Base-by-base conservation (phyloP, 148 eudicot genomes). In the Cornus suecica region DNA sequence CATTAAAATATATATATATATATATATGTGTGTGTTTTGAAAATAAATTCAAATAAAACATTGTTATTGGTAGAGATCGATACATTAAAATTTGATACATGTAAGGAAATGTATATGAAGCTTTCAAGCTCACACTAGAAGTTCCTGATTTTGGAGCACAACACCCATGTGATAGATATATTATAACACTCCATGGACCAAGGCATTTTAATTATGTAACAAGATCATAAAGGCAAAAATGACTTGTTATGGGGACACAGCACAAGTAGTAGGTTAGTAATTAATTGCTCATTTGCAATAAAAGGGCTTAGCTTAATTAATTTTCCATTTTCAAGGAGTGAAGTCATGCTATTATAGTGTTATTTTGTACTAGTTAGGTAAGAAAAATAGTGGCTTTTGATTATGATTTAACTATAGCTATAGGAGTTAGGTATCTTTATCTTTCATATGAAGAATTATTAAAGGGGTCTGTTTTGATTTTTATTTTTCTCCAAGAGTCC, bases 391-490 rank as follows among this genome's bases (percentile, higher is more conserved):
- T 60, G 61, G 79, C 41, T 13, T 25, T 69, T 76, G 28, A 69
- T 69, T 68, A 30, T 26, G 25, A 70, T 42, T 68, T 77, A 69
- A 62, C 42, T 14, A 37, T 37, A 76, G 54, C 58, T n/a, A 5
- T 5, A 69, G 68, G 73, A 61, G 74, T 77, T 60, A 20, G 79
- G 73, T 69, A 70, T 22, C 69, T 77, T 45, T 69, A 37, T 25
- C 23, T 24, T 32, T 62, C 68, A 37, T 41, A 61, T 15, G 51
- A 25, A 9, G 22, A 11, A 13, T 61, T 15, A 25, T 11, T 52
- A 8, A 32, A 22, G 34, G 20, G 20, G 65, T 56, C 45, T 28
- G n/a, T n/a, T 71, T 22, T 22, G 25, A 9, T 27, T 8, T 24
- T 56, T n/a, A n/a, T 34, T 48, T 72, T 56, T 30, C 4, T 13